A percentile compares a stretch with the other conserved stretches of the same genome.
phyloP scores from a whole-genome alignment of 2,329 filamentous ascomycete genomes.

The Aspergillus versicolor region DNA sequence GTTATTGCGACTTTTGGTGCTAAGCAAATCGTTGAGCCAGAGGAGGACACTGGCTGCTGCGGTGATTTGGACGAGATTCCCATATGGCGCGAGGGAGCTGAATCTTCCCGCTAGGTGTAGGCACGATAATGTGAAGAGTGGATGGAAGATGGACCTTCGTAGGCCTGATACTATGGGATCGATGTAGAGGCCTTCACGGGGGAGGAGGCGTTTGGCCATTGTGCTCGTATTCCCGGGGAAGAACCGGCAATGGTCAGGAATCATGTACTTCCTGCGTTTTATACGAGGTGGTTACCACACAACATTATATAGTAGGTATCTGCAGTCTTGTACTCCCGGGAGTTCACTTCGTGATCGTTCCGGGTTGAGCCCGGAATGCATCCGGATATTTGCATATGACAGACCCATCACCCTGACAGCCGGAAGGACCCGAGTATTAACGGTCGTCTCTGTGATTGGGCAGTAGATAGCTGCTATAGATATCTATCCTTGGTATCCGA shows the following conservation, averaged over 20 bases:
- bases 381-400: no score
- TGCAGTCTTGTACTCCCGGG: no score
- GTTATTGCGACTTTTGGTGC: slow-evolving; percentile 17
- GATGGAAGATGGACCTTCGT: slow-evolving; percentile 16
- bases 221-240: neutral
- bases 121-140: neutral
- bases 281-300: no score
- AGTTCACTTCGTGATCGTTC: no score
- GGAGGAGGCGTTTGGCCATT: slow-evolving; percentile 3
- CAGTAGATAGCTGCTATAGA: no score
- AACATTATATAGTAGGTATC: no score
- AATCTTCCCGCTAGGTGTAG: neutral
- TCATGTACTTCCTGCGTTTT: no score
- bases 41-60: slow-evolving; percentile 10
- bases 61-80: neutral
- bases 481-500: no score
- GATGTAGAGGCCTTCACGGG: slow-evolving; percentile 23
- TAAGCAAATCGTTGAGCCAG: slow-evolving; percentile 20
- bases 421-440: no score
- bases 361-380: no score
- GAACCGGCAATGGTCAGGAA: neutral
- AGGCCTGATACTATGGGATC: slow-evolving; percentile 16
- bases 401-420: no score
- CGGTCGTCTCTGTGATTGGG: no score
- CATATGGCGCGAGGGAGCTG: neutral